Conservation (phyloP, 371 early-diverging fungal species). For the Haplosporangium sp. region DNA sequence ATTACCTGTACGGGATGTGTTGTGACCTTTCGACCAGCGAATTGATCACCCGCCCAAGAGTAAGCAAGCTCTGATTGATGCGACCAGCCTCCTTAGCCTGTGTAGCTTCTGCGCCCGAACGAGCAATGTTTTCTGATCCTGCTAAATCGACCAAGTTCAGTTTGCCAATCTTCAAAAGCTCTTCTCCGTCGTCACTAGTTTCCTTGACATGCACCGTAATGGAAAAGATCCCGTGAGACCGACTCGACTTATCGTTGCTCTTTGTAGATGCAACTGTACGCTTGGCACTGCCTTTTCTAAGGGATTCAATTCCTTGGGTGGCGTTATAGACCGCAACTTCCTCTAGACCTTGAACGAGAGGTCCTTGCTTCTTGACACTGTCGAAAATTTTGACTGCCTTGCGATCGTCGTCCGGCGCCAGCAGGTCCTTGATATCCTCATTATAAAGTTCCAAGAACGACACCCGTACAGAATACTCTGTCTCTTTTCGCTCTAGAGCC, state of each 20-base stretch:
- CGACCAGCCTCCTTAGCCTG: constrained; percentile 93
- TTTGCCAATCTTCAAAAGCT: constrained; percentile 88
- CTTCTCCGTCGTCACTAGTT: constrained; percentile 81
- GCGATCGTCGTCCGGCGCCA: constrained; percentile 63
- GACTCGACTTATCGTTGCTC: constrained; percentile 92
- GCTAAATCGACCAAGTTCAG: constrained; percentile 98
- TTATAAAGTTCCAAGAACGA: constrained; percentile 98
- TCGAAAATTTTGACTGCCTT: constrained; percentile 75
- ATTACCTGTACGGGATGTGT: constrained; percentile 91
- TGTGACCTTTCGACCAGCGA: constrained; percentile 81
- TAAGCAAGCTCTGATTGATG: constrained; percentile 91
- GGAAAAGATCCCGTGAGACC: constrained; percentile 95
- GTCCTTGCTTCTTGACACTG: constrained; percentile 68
- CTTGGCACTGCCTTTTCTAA: constrained; percentile 81
- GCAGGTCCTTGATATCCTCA: constrained; percentile 95
- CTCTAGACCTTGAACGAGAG: constrained; percentile 85
- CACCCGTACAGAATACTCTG: constrained; percentile 82
- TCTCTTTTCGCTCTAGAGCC: constrained; percentile 63
- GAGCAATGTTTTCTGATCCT: constrained; percentile 95
- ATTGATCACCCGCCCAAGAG: constrained; percentile 94
- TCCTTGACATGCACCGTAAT: constrained; percentile 89
- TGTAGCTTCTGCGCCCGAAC: constrained; percentile 89
- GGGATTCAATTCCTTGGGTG: constrained; percentile 76
- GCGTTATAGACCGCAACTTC: constrained; percentile 79
- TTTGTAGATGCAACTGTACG: constrained; percentile 90